These are phyloP conservation scores for Coniella vitis DNA, from an alignment of 2,329 filamentous ascomycete genomes.

Conservation along the genomic window DNA sequence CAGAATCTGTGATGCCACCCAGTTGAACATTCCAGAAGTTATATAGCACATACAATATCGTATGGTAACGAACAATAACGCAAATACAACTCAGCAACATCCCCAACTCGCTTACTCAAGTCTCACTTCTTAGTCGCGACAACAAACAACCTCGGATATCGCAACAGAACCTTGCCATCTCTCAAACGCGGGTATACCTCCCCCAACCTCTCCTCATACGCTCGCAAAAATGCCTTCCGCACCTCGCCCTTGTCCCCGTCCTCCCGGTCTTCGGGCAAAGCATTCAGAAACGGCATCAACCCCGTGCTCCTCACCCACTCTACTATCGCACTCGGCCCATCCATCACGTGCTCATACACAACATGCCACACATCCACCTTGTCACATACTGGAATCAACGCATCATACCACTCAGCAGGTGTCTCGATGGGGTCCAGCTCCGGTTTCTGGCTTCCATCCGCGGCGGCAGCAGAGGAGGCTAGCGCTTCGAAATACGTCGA, in stretches of 20 bases:
- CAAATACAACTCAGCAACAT: not conserved
- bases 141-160: conserved; percentile 51
- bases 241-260: conserved; percentile 21
- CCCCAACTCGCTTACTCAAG: not conserved
- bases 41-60: too few relatives aligned
- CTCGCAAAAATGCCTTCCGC: conserved; percentile 35
- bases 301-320: conserved; percentile 56
- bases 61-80: not conserved
- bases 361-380: conserved; percentile 48
- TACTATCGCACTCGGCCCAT: conserved; percentile 42
- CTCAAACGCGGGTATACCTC: conserved; percentile 34
- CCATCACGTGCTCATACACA: conserved; percentile 44
- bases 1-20: too few relatives aligned
- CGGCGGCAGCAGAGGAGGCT: too few relatives aligned
- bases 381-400: conserved; percentile 34
- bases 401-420: conserved; percentile 40
- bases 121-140: conserved; percentile 30
- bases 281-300: conserved; percentile 46
- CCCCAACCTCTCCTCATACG: conserved; percentile 39
- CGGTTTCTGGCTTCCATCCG: conserved; percentile 27
- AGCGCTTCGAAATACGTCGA: conserved; percentile 13
- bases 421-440: conserved; percentile 43
- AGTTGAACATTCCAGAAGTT: too few relatives aligned
- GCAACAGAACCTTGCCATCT: conserved; percentile 48
- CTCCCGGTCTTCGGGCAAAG: conserved; percentile 26